phyloP scores from a whole-genome alignment of 768 basidiomycete species.

The Chiua virens region DNA sequence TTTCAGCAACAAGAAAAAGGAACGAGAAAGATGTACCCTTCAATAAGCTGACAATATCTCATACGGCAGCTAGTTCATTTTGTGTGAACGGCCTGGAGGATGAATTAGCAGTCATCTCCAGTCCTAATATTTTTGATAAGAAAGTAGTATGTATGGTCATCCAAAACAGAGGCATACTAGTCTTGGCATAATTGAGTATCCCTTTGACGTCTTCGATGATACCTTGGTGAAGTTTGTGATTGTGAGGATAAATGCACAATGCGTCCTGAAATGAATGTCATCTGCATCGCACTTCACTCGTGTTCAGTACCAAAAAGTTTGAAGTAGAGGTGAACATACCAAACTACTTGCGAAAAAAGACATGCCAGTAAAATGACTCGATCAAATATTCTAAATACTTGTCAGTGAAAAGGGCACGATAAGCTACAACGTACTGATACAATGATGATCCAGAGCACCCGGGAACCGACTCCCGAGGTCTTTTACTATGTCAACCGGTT shows the following conservation, averaged over 20 bases:
- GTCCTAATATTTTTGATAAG: slow-evolving; percentile 1
- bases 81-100: slow-evolving; percentile 14
- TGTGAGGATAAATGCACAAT: slow-evolving; percentile 15
- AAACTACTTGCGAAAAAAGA: not conserved
- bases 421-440: slow-evolving; percentile 8
- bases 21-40: not conserved
- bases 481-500: not conserved
- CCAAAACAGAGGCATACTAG: not conserved
- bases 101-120: slow-evolving; percentile 12
- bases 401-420: not conserved
- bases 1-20: not conserved
- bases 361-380: slow-evolving; percentile 14
- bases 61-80: slow-evolving; percentile 10
- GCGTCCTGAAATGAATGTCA: slow-evolving; percentile 12
- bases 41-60: slow-evolving; percentile 14
- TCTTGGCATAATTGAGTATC: slow-evolving; percentile 17
- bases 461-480: not conserved
- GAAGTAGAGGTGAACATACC: not conserved
- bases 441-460: not conserved
- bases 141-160: not conserved
- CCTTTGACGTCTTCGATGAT: slow-evolving; percentile 11
- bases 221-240: not conserved
- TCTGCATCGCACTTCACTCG: not conserved
- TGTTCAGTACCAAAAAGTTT: not conserved
- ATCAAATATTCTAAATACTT: slow-evolving; percentile 7